Percentiles rank a stretch among this genome's conserved stretches.
Evolutionary conservation across 2,329 filamentous ascomycete genomes (phyloP).

Genomic region (Lasiodiplodia hormozganensis): DNA sequence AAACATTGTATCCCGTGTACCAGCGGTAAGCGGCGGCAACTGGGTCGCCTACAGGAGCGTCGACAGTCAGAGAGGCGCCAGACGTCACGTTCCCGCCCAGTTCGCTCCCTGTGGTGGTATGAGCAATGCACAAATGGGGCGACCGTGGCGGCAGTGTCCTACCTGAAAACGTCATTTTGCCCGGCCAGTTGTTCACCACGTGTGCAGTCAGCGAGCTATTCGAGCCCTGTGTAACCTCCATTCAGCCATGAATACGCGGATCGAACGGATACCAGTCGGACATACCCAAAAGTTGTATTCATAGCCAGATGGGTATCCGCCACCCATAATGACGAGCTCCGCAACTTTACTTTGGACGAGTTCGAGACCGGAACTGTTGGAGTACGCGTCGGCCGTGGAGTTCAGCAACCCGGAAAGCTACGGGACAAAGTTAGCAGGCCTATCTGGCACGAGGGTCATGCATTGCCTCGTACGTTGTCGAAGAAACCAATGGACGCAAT

Average conservation of each 20-base stretch:
- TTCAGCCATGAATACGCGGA: not conserved
- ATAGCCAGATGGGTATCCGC: slow-evolving; percentile 55
- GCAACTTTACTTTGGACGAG: slow-evolving; percentile 55
- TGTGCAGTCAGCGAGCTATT: slow-evolving; percentile 49
- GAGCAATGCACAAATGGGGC: slow-evolving; percentile 1
- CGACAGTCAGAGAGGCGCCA: slow-evolving; percentile 46
- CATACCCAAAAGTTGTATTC: slow-evolving; percentile 57
- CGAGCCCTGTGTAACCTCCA: slow-evolving; percentile 35
- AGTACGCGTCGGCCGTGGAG: slow-evolving; percentile 51
- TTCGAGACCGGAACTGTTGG: slow-evolving; percentile 48
- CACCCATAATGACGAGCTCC: slow-evolving; percentile 62
- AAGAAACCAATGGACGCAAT: slow-evolving; percentile 57
- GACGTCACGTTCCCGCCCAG: slow-evolving; percentile 53
- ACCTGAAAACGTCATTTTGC: slow-evolving; percentile 45
- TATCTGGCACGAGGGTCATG: not conserved
- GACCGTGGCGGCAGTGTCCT: not conserved
- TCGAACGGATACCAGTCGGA: not conserved
- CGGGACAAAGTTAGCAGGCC: not conserved
- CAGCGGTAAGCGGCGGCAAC: slow-evolving; percentile 35
- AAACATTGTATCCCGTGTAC: slow-evolving; percentile 37
- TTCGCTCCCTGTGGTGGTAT: slow-evolving; percentile 47
- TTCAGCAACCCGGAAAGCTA: slow-evolving; percentile 55
- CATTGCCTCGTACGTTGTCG: slow-evolving; percentile 43
- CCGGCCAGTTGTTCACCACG: slow-evolving; percentile 56
- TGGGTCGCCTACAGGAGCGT: slow-evolving; percentile 33